phyloP scores from a whole-genome alignment of 441 rosid species.

The Erodium trifolium region DNA sequence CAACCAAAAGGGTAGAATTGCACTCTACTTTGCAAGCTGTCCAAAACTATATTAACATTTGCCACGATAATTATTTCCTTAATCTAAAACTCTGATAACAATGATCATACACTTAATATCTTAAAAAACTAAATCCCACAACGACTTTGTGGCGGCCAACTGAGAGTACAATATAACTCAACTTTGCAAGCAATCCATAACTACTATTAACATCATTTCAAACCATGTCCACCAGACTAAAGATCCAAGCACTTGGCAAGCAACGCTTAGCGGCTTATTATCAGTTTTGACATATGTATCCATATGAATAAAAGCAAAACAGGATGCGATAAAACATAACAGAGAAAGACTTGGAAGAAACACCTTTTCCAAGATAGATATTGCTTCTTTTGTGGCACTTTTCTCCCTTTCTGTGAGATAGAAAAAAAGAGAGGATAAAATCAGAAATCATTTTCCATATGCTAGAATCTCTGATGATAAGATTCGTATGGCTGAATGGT shows the following conservation, averaged over 20 bases:
- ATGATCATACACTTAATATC: not conserved
- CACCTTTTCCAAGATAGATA: conserved; percentile 63
- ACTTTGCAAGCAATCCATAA: not conserved
- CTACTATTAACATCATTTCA: not conserved
- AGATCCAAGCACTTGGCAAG: no score
- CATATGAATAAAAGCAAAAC: not conserved
- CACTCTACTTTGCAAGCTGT: no score
- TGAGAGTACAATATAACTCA: not conserved
- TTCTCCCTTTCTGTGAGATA: conserved; percentile 64
- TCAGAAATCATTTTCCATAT: not conserved
- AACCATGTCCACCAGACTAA: no score
- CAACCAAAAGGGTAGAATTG: no score
- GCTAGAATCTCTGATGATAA: not conserved
- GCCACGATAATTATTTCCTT: no score
- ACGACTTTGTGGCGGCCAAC: not conserved
- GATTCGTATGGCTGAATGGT: not conserved
- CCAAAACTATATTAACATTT: no score
- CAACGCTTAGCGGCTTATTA: not conserved
- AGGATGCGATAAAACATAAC: not conserved
- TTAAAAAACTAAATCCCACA: not conserved
- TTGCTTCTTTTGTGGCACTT: conserved; percentile 84
- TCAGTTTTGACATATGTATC: not conserved
- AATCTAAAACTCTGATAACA: no score
- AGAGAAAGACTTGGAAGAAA: not conserved
- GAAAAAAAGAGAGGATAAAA: not conserved